A percentile compares a stretch with the other conserved stretches of the same genome.
phyloP scores from a whole-genome alignment of 495 filamentous ascomycete genomes.

The Hypomontagnella monticulosa region DNA sequence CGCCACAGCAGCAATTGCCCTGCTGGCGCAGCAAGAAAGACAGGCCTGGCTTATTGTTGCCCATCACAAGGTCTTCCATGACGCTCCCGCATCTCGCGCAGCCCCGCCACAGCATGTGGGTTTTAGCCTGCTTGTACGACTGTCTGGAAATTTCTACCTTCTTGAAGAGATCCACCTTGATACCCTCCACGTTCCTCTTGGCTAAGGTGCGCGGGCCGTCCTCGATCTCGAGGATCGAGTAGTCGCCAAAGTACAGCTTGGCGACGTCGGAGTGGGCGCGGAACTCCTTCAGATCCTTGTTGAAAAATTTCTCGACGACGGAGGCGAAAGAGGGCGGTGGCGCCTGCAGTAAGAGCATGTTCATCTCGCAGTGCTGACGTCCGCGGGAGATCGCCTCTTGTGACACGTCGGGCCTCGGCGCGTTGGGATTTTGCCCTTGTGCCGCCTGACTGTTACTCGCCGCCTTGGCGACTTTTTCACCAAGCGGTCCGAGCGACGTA shows the following conservation, averaged over 20 bases:
- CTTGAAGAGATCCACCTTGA: constrained; percentile 57
- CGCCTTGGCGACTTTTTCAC: constrained; percentile 42
- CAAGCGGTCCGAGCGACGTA: constrained; percentile 46
- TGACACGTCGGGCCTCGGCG: constrained; percentile 30
- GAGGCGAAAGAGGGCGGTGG: constrained; percentile 59
- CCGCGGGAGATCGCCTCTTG: constrained; percentile 45
- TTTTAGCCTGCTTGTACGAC: constrained; percentile 21
- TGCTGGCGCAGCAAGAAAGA: constrained; percentile 64
- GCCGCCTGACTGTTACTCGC: constrained; percentile 40
- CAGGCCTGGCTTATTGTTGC: constrained; percentile 50
- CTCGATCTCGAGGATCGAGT: constrained; percentile 57
- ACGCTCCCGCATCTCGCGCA: constrained; percentile 70
- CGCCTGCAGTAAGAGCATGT: constrained; percentile 57
- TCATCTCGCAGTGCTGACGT: constrained; percentile 57
- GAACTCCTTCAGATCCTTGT: constrained; percentile 52
- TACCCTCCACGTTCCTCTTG: constrained; percentile 31
- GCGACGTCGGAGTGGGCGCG: constrained; percentile 53
- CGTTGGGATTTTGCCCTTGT: constrained; percentile 39
- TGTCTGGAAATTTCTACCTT: constrained; percentile 34
- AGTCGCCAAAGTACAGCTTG: constrained; percentile 62
- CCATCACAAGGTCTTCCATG: constrained; percentile 67
- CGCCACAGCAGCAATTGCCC: constrained; percentile 62
- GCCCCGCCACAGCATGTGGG: constrained; percentile 55
- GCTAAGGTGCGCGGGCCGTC: constrained; percentile 48
- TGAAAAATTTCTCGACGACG: constrained; percentile 60